A percentile compares a stretch with the other conserved stretches of the same genome.
Conservation (phyloP, 73 alveolate species). For the Stentor coeruleus region DNA sequence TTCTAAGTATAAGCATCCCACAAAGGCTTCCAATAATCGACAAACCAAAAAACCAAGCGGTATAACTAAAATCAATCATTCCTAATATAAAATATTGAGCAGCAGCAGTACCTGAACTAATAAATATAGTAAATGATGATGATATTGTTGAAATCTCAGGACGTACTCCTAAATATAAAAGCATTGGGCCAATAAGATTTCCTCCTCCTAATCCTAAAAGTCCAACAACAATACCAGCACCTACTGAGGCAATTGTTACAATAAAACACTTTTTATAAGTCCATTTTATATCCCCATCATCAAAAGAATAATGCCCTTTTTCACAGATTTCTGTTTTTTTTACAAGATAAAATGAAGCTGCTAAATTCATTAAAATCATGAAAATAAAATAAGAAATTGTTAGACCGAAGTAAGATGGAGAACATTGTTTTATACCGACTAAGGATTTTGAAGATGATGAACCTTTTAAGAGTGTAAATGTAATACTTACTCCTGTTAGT, state of each 20-base stretch:
- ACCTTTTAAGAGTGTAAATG: not conserved
- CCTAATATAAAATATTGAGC: not conserved
- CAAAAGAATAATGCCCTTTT: not conserved
- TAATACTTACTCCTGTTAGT: not conserved
- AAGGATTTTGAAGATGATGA: not conserved
- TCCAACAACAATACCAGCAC: not conserved
- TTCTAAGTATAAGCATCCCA: not conserved
- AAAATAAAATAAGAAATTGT: not conserved
- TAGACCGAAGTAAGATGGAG: not conserved
- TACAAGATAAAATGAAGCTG: not conserved
- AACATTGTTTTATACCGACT: not conserved
- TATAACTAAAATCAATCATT: not conserved
- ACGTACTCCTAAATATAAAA: not conserved
- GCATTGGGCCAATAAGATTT: not conserved
- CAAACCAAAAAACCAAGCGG: not conserved
- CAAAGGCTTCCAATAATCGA: not conserved
- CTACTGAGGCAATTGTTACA: not conserved
- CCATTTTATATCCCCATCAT: not conserved
- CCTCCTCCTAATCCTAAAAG: not conserved
- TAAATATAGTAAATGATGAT: not conserved
- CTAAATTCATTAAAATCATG: not conserved
- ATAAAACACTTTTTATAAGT: not conserved
- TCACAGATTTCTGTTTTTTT: not conserved
- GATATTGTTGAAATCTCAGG: constrained; percentile 1
- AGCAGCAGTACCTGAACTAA: not conserved